Evolutionary conservation across 1,139 yeast genomes (phyloP), one percentile per base, ranked within the genome.

Genomic region (Yamadazyma sp.): DNA sequence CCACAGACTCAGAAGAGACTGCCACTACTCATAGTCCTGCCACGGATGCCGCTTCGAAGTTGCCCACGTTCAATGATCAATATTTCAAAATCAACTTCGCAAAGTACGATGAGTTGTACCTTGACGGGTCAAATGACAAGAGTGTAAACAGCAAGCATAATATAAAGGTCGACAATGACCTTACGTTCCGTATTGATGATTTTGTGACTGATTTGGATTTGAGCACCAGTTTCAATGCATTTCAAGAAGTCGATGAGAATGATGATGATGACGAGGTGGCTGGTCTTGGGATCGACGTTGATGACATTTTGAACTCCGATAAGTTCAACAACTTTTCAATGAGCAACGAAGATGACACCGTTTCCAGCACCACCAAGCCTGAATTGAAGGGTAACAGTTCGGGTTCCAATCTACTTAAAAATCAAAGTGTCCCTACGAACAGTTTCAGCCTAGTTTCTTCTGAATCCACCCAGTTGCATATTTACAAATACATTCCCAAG

Each of bases 281-380:
- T 12, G 67, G 70, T 1, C 70, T 67, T 31, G 76, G 75, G 4
- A 70, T 71, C 35, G 75, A 70, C 47, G 76, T 70, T 8, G 77
- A 71, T 47, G 73, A 63, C 40, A 65, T 71, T 36, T 56, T 70
- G 42, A 70, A 67, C 40, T 62, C 71, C 0, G 75, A 68, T 9
- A 69, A 65, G 47, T 69, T 68, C 49, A 64, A 61, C 36, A 62
- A 64, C 38, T 58, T 68, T 39, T 52, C 63, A 5, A 23, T 38
- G 20, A 34, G 36, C 27, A 40, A 34, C 16, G 23, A 29, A 9
- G 29, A 23, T 23, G 22, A 17, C 16, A 24, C 24, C 4, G 9
- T 15, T 12, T 20, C 37, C 11, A 13, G 31, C 6, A 14, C 34
- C 13, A 29, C 30, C 9, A 31, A 34, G 9, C 23, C 34, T 2